A percentile compares a stretch with the other conserved stretches of the same genome.
Conservation (phyloP, 768 basidiomycete species). For the Lactarius trivialis region DNA sequence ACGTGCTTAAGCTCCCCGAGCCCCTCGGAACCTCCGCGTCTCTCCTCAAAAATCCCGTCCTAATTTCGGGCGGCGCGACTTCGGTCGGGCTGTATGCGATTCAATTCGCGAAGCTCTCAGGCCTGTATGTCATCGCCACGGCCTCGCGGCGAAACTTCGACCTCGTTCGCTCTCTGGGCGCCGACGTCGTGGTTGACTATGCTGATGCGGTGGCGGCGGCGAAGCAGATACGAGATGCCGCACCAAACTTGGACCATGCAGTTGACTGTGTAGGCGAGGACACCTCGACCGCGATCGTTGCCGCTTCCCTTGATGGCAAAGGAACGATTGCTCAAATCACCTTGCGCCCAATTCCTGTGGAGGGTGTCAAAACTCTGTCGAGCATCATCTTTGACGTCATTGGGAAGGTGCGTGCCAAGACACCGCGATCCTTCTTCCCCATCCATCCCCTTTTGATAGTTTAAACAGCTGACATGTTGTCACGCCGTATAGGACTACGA, state of each 20-base stretch:
- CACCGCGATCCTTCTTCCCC: not conserved
- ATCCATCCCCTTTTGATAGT: not conserved
- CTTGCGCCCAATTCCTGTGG: not conserved
- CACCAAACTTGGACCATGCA: not conserved
- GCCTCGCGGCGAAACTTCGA: slow-evolving; percentile 33
- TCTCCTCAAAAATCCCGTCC: slow-evolving; percentile 18
- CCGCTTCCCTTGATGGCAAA: not conserved
- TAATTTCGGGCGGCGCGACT: slow-evolving; percentile 30
- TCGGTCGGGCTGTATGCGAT: slow-evolving; percentile 32
- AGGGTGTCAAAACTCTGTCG: not conserved
- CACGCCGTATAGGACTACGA: slow-evolving; percentile 1
- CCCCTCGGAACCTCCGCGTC: not conserved
- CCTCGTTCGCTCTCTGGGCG: slow-evolving; percentile 34
- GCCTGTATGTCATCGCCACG: slow-evolving; percentile 32
- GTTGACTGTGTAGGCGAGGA: slow-evolving; percentile 2
- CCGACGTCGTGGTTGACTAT: slow-evolving; percentile 31
- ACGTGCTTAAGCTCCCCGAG: slow-evolving; percentile 2
- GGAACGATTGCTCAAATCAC: not conserved
- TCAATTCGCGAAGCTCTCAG: slow-evolving; percentile 29
- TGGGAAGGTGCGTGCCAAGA: slow-evolving; percentile 5
- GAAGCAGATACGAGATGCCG: slow-evolving; percentile 14
- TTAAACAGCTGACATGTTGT: not conserved
- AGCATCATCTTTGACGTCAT: slow-evolving; percentile 1
- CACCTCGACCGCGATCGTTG: not conserved
- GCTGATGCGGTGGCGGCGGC: slow-evolving; percentile 15